Base-by-base conservation (phyloP, 164 flowering plant species). In the Stephania yunnanensis region DNA sequence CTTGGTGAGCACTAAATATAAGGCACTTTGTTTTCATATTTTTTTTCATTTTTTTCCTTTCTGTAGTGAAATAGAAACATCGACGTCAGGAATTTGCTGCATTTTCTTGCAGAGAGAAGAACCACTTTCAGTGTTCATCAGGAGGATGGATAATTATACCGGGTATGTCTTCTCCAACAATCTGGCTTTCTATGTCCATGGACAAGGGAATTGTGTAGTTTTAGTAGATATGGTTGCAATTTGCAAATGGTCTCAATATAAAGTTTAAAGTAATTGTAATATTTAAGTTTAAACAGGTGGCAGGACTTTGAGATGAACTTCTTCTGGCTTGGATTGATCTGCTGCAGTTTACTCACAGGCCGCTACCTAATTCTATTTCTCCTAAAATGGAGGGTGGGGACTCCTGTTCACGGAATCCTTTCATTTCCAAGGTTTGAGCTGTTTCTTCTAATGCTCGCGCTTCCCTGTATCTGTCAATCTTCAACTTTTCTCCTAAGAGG, bases 391-490 rank as follows among this genome's bases (percentile, higher is more conserved):
- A 87, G 91, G 75, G 83, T 77, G 6, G 77, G 84, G 76, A 78
- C 83, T 75, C 44, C 79, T 20, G 82, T 75, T 81, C 81, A 78
- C 46, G 88, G 85, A 63, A 76, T 76, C 72, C 87, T 87, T 68
- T 85, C 87, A 19, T 78, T 81, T 42, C 89, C 89, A 17, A 81
- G 89, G 78, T 87, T 89, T 31, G 91, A 85, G 84, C 81, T 85
- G 67, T 82, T 87, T 71, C 85, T 89, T 77, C 82, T 87, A 65
- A 83, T 86, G 72, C 84, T 89, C 74, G 69, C 74, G 78, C 83
- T 89, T 19, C 91, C 89, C 75, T 87, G 89, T 73, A 78, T 87
- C 73, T 84, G 85, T 74, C 89, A 89, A 73, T 81, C 92, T 48
- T 80, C 92, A 11, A 80, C 89, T 52, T 89, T 87, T 77, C 82